phyloP scores from a whole-genome alignment of 495 filamentous ascomycete genomes.

The Pyrenula aspistea region DNA sequence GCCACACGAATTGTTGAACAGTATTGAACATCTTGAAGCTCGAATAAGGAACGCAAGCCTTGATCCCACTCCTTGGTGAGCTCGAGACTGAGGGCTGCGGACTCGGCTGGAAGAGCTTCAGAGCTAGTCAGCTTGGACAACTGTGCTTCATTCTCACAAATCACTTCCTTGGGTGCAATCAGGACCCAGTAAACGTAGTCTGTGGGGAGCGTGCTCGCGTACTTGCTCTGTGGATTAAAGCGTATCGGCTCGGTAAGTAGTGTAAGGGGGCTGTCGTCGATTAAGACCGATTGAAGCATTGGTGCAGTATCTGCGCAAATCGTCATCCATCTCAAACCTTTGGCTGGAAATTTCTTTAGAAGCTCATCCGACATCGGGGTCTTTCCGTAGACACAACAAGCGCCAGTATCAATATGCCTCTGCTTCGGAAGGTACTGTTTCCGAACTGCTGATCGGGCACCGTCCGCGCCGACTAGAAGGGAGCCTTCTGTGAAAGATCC shows the following conservation, averaged over 20 bases:
- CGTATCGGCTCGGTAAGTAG: constrained; percentile 23
- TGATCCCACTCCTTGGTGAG: constrained; percentile 18
- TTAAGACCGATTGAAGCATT: constrained; percentile 6
- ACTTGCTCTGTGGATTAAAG: constrained; percentile 13
- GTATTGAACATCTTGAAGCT: constrained; percentile 18
- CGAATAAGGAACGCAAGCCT: constrained; percentile 20
- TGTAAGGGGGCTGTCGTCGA: constrained; percentile 15
- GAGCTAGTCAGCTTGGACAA: constrained; percentile 8
- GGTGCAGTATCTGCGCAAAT: constrained; percentile 15
- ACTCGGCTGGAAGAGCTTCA: constrained; percentile 3
- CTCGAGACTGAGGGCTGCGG: constrained; percentile 10
- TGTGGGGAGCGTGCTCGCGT: constrained; percentile 10
- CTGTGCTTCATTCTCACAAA: constrained; percentile 10
- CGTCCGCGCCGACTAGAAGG: constrained; percentile 35
- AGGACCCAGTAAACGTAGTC: constrained; percentile 31
- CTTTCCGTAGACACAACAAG: constrained; percentile 30
- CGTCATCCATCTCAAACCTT: constrained; percentile 16
- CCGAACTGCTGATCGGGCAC: constrained; percentile 24
- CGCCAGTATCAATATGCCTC: constrained; percentile 26
- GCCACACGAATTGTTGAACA: constrained; percentile 20
- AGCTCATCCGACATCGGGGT: constrained; percentile 22
- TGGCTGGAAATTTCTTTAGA: constrained; percentile 8
- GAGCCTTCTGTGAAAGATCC: constrained; percentile 20
- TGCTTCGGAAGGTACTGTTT: constrained; percentile 29
- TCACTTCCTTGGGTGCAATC: constrained; percentile 10